phyloP scores from a whole-genome alignment of 108 stramenopile genomes.

The Craspedostauros australis region DNA sequence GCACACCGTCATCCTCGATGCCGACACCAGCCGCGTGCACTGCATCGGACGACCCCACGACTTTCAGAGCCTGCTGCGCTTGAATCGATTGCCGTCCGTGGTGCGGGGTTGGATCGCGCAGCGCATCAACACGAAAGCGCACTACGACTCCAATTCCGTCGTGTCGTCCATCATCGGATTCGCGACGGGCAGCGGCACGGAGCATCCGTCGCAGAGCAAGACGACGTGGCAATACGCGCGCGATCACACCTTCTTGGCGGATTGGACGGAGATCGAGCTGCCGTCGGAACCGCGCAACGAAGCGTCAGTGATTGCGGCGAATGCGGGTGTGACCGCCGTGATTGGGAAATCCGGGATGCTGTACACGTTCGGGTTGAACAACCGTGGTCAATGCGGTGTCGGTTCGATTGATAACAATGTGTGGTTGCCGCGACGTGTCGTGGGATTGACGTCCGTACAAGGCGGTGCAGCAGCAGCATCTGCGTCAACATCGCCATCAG shows the following conservation, averaged over 20 bases:
- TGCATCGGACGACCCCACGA: constrained; percentile 80
- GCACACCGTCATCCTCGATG: constrained; percentile 48
- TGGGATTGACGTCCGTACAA: constrained; percentile 21
- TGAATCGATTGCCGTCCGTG: constrained; percentile 53
- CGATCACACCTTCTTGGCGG: constrained; percentile 18
- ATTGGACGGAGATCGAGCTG: constrained; percentile 21
- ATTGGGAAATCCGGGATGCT: constrained; percentile 45
- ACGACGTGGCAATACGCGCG: constrained; percentile 23
- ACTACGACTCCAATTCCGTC: constrained; percentile 13
- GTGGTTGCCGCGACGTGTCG: constrained; percentile 60
- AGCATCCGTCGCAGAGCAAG: not conserved
- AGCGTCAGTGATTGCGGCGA: constrained; percentile 19
- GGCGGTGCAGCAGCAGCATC: too few species aligned
- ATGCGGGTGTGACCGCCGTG: constrained; percentile 70
- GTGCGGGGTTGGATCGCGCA: constrained; percentile 24
- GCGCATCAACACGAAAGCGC: constrained; percentile 9
- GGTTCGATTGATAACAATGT: constrained; percentile 55
- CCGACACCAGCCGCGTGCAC: constrained; percentile 30
- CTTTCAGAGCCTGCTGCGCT: constrained; percentile 56
- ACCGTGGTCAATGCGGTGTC: constrained; percentile 74
- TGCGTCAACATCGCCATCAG: not conserved
- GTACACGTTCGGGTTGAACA: constrained; percentile 69
- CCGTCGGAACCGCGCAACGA: too few species aligned
- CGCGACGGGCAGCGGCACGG: constrained; percentile 12
- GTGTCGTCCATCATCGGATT: constrained; percentile 23